Evolutionary conservation across 2,329 filamentous ascomycete species (phyloP).

Genomic region (Microthyrium microscopicum): DNA sequence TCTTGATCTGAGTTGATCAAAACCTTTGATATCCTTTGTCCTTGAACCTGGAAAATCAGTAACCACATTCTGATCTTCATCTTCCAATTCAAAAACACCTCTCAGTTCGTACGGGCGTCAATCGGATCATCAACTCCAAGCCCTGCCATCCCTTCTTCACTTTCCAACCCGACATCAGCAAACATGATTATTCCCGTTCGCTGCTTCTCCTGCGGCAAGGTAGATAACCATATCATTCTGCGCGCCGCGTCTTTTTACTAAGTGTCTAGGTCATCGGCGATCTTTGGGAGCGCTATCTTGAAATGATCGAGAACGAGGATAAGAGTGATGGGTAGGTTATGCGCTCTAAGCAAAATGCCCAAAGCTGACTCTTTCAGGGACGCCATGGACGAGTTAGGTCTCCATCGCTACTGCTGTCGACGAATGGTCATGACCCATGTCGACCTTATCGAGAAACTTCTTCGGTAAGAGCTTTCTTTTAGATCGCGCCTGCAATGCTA

Average conservation of each 20-base stretch:
- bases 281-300: constrained; percentile 91
- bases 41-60: no score
- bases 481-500: neutral
- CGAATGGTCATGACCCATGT: constrained; percentile 99
- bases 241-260: constrained; percentile 10
- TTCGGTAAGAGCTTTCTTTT: constrained; percentile 47
- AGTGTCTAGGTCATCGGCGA: constrained; percentile 73
- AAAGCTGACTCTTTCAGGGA: constrained; percentile 40
- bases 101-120: no score
- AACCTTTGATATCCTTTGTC: no score
- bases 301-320: constrained; percentile 61
- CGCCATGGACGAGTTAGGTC: constrained; percentile 86
- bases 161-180: constrained; percentile 10
- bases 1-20: no score
- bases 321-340: constrained; percentile 17
- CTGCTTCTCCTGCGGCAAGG: constrained; percentile 99
- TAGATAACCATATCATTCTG: constrained; percentile 27
- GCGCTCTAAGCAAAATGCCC: neutral
- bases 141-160: neutral
- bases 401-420: constrained; percentile 94
- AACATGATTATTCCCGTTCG: constrained; percentile 97
- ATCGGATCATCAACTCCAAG: neutral
- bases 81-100: no score
- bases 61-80: no score
- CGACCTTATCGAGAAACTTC: constrained; percentile 93